phyloP scores from a whole-genome alignment of 106 monocot species.

The Vanilla planifolia region DNA sequence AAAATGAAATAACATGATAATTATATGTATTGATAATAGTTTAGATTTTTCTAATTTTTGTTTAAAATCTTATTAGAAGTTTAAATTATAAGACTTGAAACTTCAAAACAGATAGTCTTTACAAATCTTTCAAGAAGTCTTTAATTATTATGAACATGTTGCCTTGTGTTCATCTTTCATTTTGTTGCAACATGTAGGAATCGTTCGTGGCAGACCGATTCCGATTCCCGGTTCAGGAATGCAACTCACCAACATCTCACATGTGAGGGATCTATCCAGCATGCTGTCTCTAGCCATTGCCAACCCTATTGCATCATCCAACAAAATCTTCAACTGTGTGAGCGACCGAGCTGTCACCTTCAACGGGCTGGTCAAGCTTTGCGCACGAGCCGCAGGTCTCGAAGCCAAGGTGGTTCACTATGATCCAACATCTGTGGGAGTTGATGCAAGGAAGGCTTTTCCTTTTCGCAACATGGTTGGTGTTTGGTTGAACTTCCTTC shows the following conservation, averaged over 20 bases:
- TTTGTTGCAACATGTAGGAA: slow-evolving; percentile 53
- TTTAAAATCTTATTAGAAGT: too few relatives aligned
- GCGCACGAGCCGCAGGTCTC: slow-evolving; percentile 68
- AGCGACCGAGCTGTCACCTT: slow-evolving; percentile 83
- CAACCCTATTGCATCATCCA: slow-evolving; percentile 38
- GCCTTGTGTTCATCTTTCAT: too few relatives aligned
- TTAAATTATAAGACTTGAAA: too few relatives aligned
- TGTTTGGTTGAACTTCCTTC: too few relatives aligned
- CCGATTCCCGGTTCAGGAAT: slow-evolving; percentile 90
- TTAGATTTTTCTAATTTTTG: too few relatives aligned
- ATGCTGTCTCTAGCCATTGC: slow-evolving; percentile 73
- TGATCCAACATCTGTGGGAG: slow-evolving; percentile 75
- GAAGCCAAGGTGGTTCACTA: slow-evolving; percentile 67
- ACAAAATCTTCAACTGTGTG: slow-evolving; percentile 89
- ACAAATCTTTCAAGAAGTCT: too few relatives aligned
- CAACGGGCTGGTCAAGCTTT: slow-evolving; percentile 62
- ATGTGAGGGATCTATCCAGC: slow-evolving; percentile 88
- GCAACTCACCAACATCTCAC: slow-evolving; percentile 88
- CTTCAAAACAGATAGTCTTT: too few relatives aligned
- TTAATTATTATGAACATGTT: too few relatives aligned
- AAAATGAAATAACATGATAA: too few relatives aligned
- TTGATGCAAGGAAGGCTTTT: slow-evolving; percentile 95
- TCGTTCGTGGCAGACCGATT: slow-evolving; percentile 75
- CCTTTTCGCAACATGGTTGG: slow-evolving; percentile 92
- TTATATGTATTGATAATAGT: too few relatives aligned